phyloP scores from a whole-genome alignment of 805 yeast species.

The Ogataea paraovalis region DNA sequence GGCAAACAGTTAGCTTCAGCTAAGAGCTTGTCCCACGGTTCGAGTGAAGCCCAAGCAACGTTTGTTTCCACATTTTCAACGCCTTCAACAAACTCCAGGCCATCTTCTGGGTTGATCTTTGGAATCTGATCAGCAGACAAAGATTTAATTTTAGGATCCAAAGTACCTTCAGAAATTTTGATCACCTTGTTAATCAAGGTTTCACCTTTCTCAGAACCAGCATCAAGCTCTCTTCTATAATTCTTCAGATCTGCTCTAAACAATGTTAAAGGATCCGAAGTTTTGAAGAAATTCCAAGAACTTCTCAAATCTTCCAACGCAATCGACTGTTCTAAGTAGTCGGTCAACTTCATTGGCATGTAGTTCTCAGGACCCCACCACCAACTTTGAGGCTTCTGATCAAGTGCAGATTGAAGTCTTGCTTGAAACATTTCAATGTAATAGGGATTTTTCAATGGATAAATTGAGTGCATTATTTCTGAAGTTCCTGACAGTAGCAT shows the following conservation, averaged over 20 bases:
- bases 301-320: constrained; percentile 14
- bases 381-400: constrained; percentile 38
- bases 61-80: not conserved
- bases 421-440: constrained; percentile 27
- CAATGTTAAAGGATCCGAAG: not conserved
- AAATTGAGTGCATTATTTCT: not conserved
- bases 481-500: not conserved
- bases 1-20: not conserved
- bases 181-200: constrained; percentile 10
- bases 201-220: not conserved
- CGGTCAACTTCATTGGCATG: constrained; percentile 39
- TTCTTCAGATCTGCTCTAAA: not conserved
- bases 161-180: constrained; percentile 5
- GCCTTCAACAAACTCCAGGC: not conserved
- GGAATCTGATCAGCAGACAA: not conserved
- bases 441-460: constrained; percentile 19
- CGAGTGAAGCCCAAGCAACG: not conserved
- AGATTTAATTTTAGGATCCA: constrained; percentile 6
- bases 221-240: not conserved
- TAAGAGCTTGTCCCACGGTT: not conserved
- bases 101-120: not conserved
- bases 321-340: constrained; percentile 15
- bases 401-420: constrained; percentile 25
- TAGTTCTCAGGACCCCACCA: constrained; percentile 50
- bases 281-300: not conserved